Percentiles rank a stretch among this genome's conserved stretches.
Conservation (phyloP, 2,329 filamentous ascomycete genomes). For the Fusarium robinianum region DNA sequence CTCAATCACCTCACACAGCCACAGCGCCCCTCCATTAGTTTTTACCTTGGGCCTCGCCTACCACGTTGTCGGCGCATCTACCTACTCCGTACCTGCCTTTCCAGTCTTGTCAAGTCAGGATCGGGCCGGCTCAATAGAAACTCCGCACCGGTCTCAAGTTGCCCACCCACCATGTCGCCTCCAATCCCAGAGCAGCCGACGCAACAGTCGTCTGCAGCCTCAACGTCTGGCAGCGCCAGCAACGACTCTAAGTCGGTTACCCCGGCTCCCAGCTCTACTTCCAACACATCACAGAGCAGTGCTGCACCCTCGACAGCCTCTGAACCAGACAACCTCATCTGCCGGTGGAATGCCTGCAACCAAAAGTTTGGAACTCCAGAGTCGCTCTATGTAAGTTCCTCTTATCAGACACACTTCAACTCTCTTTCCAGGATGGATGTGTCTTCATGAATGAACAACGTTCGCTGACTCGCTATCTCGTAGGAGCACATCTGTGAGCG, state of each 20-base stretch:
- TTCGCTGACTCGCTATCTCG: slow-evolving; percentile 12
- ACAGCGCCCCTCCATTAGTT: slow-evolving; percentile 10
- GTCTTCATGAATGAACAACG: background rate
- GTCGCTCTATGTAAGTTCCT: slow-evolving; percentile 61
- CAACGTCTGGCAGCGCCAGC: slow-evolving; percentile 47
- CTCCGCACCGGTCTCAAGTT: slow-evolving; percentile 24
- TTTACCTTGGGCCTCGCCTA: no score
- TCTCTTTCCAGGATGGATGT: no score
- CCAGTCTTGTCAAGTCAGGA: slow-evolving; percentile 16
- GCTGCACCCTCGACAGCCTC: slow-evolving; percentile 44
- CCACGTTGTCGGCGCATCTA: no score
- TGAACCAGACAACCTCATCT: slow-evolving; percentile 62
- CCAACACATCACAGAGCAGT: slow-evolving; percentile 50
- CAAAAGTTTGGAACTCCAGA: slow-evolving; percentile 63
- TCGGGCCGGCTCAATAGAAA: slow-evolving; percentile 28
- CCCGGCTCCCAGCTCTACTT: slow-evolving; percentile 55
- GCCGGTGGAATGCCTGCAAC: slow-evolving; percentile 63
- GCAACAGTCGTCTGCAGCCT: slow-evolving; percentile 32
- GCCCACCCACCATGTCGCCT: slow-evolving; percentile 40
- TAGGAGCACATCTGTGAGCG: slow-evolving; percentile 98
- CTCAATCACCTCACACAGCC: background rate
- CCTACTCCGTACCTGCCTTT: no score
- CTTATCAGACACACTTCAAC: no score
- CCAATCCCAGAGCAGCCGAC: slow-evolving; percentile 35
- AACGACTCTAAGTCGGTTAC: slow-evolving; percentile 58